Evolutionary conservation across 1,284 basidiomycete species (phyloP), one percentile per base, ranked within the genome.

Genomic region (Spongispora temasekensis): DNA sequence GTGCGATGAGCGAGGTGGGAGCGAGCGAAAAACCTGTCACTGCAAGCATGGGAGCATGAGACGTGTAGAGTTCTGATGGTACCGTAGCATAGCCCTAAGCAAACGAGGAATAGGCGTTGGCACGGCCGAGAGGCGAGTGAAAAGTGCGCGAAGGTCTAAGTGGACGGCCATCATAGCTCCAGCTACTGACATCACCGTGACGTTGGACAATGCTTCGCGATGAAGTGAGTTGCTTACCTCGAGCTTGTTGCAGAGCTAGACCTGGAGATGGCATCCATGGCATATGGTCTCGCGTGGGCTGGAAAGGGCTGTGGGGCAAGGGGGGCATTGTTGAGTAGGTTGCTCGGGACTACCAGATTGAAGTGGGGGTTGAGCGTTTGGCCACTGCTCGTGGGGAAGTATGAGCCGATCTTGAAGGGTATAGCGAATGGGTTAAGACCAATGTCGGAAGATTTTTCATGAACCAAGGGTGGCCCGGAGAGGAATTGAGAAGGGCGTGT

Each of bases 231-330:
- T 23, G 62, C 72, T 66, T 59, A 79, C 77, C 68, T 73, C 44
- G 77, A 77, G 35, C 68, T 74, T n/a, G 75, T 71, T 53, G 71
- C 68, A 53, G 75, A 73, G 59, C 69, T 76, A 34, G 75, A 71
- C 56, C 75, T 70, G 25, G 73, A 69, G 60, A 71, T 71, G 17
- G 62, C 57, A 56, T 75, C 69, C 54, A 56, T 68, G 55, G 65
- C 58, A 64, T 60, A 64, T 2, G 61, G 59, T 55, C 61, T 64
- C 48, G 62, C 46, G 34, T 68, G 60, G 17, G 62, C 67, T 27
- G 67, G 67, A 55, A 66, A 57, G 54, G 72, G 71, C 30, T 70
- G 78, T 63, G 70, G 68, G 65, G 76, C 70, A 63, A 71, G 56
- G 17, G 65, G 63, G 58, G 53, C 46, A 35, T 75, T 64, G 60